Evolutionary conservation across 1,284 basidiomycete species (phyloP).

Genomic region (Salmacisia buchloeana): DNA sequence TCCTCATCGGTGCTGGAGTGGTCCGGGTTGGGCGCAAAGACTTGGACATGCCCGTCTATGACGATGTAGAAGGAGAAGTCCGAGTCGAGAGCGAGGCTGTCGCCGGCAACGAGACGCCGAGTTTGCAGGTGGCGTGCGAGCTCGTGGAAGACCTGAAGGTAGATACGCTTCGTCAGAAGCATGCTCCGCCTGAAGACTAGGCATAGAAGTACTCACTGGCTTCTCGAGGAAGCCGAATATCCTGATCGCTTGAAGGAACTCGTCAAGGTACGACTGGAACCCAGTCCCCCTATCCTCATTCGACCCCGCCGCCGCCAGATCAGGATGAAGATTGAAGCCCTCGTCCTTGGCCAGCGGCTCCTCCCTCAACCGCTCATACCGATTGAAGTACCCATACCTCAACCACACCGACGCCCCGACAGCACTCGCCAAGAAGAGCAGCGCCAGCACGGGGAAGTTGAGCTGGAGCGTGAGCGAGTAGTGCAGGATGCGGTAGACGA

Average conservation of each 20-base stretch:
- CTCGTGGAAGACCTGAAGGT: conserved; percentile 43
- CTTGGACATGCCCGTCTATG: conserved; percentile 48
- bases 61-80: conserved; percentile 50
- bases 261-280: conserved; percentile 49
- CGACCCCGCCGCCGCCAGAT: conserved; percentile 20
- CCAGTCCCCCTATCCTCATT: conserved; percentile 18
- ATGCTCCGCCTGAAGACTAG: background rate
- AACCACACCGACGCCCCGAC: conserved; percentile 51
- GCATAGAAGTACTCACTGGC: conserved; percentile 22
- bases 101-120: conserved; percentile 44
- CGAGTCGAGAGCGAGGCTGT: conserved; percentile 41
- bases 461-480: conserved; percentile 48
- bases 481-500: conserved; percentile 40
- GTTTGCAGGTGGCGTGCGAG: conserved; percentile 48
- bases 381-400: conserved; percentile 43
- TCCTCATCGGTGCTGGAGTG: conserved; percentile 11
- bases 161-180: background rate
- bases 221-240: conserved; percentile 50
- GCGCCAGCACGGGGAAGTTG: conserved; percentile 41
- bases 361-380: conserved; percentile 45
- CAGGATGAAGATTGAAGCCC: conserved; percentile 42
- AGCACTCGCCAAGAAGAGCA: conserved; percentile 30
- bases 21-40: conserved; percentile 36
- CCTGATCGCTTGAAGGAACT: conserved; percentile 49
- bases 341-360: conserved; percentile 44